Percentiles rank a stretch among this genome's conserved stretches.
Evolutionary conservation across 768 basidiomycete genomes (phyloP).

Genomic region (Mrakia hoshinonis): DNA sequence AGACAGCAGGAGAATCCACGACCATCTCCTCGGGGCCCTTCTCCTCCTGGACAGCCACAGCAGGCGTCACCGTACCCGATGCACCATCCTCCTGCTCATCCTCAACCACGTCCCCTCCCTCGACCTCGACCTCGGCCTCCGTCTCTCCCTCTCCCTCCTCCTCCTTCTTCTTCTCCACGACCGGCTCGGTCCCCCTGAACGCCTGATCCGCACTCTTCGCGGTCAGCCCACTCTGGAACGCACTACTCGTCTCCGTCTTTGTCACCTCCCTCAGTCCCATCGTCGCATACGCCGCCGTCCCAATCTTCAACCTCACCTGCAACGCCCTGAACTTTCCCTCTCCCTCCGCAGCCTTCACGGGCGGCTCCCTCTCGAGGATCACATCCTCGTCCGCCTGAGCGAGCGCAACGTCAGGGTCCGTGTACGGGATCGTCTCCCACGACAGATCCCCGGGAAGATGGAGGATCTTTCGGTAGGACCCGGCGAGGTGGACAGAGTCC

Average conservation of each 20-base stretch:
- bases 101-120: not conserved
- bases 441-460: slow-evolving; percentile 72
- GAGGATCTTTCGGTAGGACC: slow-evolving; percentile 86
- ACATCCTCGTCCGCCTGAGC: slow-evolving; percentile 94
- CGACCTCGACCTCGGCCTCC: not conserved
- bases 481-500: slow-evolving; percentile 54
- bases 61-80: not conserved
- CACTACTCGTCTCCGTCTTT: slow-evolving; percentile 89
- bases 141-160: not conserved
- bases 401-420: slow-evolving; percentile 82
- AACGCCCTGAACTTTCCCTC: slow-evolving; percentile 80
- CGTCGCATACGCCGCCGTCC: slow-evolving; percentile 89
- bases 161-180: not conserved
- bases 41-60: not conserved
- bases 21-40: not conserved
- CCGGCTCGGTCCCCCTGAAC: slow-evolving; percentile 52
- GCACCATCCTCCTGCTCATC: not conserved
- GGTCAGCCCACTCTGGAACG: slow-evolving; percentile 74
- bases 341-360: slow-evolving; percentile 36
- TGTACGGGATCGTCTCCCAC: slow-evolving; percentile 78
- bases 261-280: slow-evolving; percentile 95
- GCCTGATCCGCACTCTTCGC: slow-evolving; percentile 71
- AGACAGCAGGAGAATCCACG: not conserved
- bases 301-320: slow-evolving; percentile 74
- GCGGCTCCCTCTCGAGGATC: slow-evolving; percentile 69